phyloP scores from a whole-genome alignment of 2,329 filamentous ascomycete genomes.

The Fusarium acutatum region DNA sequence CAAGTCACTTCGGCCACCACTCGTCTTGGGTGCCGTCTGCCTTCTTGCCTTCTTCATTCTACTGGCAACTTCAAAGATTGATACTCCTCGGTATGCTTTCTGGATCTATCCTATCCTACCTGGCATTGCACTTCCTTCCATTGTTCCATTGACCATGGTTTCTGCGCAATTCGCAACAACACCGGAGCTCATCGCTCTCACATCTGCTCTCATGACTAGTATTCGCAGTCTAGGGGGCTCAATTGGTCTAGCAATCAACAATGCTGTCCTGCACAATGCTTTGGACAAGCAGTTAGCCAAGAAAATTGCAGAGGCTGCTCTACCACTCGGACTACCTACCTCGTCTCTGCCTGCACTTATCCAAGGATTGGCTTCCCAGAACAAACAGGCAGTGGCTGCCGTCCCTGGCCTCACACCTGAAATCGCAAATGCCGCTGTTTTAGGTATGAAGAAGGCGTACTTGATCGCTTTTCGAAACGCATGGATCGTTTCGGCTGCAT shows the following conservation, averaged over 20 bases:
- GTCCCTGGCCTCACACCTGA: background rate
- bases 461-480: background rate
- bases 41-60: background rate
- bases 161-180: background rate
- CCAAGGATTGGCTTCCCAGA: background rate
- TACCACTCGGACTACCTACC: background rate
- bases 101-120: background rate
- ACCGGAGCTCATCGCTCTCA: background rate
- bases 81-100: background rate
- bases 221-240: background rate
- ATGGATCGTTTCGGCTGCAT: background rate
- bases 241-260: background rate
- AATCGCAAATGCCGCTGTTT: background rate
- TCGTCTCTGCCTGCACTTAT: background rate
- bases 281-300: background rate
- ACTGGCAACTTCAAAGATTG: background rate
- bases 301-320: background rate
- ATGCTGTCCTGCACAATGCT: background rate
- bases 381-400: background rate
- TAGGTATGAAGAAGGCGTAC: background rate
- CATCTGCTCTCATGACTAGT: background rate
- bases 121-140: background rate
- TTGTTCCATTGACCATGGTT: background rate
- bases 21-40: background rate
- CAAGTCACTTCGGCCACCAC: background rate